These are phyloP conservation scores for Xylaria telfairii DNA, from an alignment of 495 filamentous ascomycete species.

Conservation along the genomic window DNA sequence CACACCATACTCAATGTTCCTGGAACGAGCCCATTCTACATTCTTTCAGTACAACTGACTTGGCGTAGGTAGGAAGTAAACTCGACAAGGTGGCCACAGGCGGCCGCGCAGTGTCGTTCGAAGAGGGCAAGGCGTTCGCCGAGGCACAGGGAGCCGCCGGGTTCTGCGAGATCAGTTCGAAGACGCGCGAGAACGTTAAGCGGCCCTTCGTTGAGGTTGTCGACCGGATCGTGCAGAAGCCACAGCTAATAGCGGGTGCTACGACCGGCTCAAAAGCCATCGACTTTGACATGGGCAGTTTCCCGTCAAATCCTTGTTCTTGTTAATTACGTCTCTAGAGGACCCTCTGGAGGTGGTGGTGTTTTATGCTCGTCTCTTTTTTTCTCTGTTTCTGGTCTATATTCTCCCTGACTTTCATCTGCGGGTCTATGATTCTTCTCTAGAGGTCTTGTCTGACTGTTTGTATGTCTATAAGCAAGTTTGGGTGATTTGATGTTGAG, in stretches of 20 bases:
- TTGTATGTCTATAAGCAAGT: slow-evolving; percentile 21
- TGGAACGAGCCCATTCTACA: not conserved
- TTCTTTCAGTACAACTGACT: slow-evolving; percentile 23
- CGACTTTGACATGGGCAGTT: slow-evolving; percentile 5
- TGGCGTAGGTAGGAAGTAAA: slow-evolving; percentile 57
- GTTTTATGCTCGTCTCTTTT: not conserved
- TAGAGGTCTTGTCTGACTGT: not conserved
- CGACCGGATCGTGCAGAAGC: slow-evolving; percentile 56
- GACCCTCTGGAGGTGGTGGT: not conserved
- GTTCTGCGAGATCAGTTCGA: slow-evolving; percentile 64
- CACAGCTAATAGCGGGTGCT: slow-evolving; percentile 44
- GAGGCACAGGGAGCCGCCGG: slow-evolving; percentile 48
- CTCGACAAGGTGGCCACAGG: slow-evolving; percentile 53
- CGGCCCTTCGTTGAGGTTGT: slow-evolving; percentile 63
- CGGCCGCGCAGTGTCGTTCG: slow-evolving; percentile 54
- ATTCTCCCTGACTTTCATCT: not conserved
- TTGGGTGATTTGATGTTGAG: slow-evolving; percentile 16
- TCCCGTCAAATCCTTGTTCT: slow-evolving; percentile 30
- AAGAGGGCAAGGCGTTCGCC: slow-evolving; percentile 59
- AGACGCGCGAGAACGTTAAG: slow-evolving; percentile 60
- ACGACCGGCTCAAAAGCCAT: slow-evolving; percentile 14
- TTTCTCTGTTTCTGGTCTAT: not conserved
- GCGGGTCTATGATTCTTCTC: not conserved
- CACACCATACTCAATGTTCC: not conserved
- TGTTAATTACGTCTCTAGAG: slow-evolving; percentile 28